A percentile compares a stretch with the other conserved stretches of the same genome.
These are phyloP conservation scores for Calocybe indica DNA, from an alignment of 768 basidiomycete genomes.

Conservation along the genomic window DNA sequence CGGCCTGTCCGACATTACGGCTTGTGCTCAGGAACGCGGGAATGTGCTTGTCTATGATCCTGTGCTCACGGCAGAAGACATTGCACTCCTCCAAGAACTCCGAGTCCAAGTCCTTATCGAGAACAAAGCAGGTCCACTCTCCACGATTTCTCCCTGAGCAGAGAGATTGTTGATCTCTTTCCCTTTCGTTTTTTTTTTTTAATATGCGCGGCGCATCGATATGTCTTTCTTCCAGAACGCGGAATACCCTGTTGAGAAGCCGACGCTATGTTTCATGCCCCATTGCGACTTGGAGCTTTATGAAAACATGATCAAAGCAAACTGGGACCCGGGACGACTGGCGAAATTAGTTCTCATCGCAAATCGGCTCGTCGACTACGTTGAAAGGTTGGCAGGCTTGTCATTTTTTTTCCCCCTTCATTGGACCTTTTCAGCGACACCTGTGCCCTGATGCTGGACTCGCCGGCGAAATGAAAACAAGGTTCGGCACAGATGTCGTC, in stretches of 20 bases:
- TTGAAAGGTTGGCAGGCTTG: slow-evolving; percentile 45
- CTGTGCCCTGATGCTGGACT: too few species aligned
- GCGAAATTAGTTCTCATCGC: slow-evolving; percentile 51
- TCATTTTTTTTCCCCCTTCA: slow-evolving; percentile 2
- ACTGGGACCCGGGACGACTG: slow-evolving; percentile 47
- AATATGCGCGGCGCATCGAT: too few species aligned
- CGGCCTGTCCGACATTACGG: too few species aligned
- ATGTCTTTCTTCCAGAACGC: slow-evolving; percentile 21
- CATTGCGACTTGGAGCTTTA: slow-evolving; percentile 73
- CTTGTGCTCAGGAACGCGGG: slow-evolving; percentile 33
- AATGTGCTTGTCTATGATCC: slow-evolving; percentile 63
- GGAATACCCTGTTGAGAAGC: slow-evolving; percentile 25
- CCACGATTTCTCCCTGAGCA: too few species aligned
- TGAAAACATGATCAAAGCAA: slow-evolving; percentile 55
- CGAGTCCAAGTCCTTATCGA: slow-evolving; percentile 29
- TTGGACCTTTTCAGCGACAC: slow-evolving; percentile 8
- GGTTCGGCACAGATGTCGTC: too few species aligned
- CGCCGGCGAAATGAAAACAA: too few species aligned
- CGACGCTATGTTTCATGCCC: slow-evolving; percentile 73
- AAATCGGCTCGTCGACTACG: slow-evolving; percentile 61
- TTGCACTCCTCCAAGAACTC: slow-evolving; percentile 41
- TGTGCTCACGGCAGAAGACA: slow-evolving; percentile 62
- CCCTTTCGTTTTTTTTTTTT: background rate
- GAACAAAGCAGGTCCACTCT: slow-evolving; percentile 42
- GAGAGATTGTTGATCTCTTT: too few species aligned